Conservation (phyloP, 2,329 filamentous ascomycete genomes). For the Penicillium sclerotiorum region DNA sequence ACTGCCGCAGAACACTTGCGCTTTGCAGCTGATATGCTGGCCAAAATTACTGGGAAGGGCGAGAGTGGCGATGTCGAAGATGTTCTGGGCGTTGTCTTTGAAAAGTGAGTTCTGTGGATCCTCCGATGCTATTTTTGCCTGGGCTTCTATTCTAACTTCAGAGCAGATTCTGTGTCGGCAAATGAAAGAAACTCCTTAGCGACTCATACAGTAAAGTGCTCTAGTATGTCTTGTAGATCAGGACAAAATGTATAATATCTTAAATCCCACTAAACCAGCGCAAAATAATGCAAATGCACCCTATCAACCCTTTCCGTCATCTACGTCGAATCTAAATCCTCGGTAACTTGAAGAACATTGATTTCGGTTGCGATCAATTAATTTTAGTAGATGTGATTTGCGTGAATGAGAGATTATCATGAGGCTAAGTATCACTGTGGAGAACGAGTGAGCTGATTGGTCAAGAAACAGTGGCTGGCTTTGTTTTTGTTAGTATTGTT, state of each 20-base stretch:
- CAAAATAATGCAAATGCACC: too few relatives aligned
- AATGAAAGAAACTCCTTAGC: slow-evolving; percentile 35
- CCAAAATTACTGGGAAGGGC: slow-evolving; percentile 83
- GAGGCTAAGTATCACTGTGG: too few relatives aligned
- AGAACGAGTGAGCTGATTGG: too few relatives aligned
- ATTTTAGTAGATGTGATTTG: too few relatives aligned
- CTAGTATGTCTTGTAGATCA: too few relatives aligned
- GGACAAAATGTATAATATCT: too few relatives aligned
- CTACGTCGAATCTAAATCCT: too few relatives aligned
- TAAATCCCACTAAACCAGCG: too few relatives aligned
- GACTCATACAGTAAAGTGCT: neutral
- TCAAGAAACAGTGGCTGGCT: neutral
- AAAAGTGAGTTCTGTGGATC: slow-evolving; percentile 70
- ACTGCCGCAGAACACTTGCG: slow-evolving; percentile 87
- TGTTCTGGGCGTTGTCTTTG: slow-evolving; percentile 93
- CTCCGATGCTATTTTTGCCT: slow-evolving; percentile 6
- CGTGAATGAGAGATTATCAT: too few relatives aligned
- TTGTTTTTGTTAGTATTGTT: slow-evolving; percentile 8
- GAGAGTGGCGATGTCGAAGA: slow-evolving; percentile 91
- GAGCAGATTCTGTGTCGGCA: slow-evolving; percentile 60
- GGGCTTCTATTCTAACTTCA: slow-evolving; percentile 18
- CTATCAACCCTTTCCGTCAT: too few relatives aligned
- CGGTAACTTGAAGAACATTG: too few relatives aligned
- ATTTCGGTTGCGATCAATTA: too few relatives aligned
- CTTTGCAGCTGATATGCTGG: slow-evolving; percentile 76